Evolutionary conservation across 1,284 basidiomycete genomes (phyloP), one percentile per base, ranked within the genome.

Genomic region (Earliella scabrosa): DNA sequence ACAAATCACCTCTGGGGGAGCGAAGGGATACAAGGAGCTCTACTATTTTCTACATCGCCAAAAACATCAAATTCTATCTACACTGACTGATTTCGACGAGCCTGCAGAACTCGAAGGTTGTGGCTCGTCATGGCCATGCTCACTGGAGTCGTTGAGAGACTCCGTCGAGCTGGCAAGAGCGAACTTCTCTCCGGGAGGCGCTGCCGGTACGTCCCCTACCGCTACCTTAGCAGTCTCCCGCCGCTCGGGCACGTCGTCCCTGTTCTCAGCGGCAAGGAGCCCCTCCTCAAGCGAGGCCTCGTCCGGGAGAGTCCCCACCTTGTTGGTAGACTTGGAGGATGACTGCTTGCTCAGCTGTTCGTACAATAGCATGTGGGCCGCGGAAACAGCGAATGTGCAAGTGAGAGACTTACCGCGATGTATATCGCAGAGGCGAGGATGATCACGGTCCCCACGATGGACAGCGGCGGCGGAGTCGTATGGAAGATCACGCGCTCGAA

Each of bases 401-500:
- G 29, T 29, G 18, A 18, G 44, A 71, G 14, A 41, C 79, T 60
- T 65, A 87, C 84, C 16, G 78, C 84, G 48, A 86, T 78, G 60
- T 82, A 88, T 11, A 84, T 65, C 6, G 86, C 86, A 16, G 80
- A 79, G 0, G 75, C 66, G 38, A 87, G 68, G 53, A 88, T 88
- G 51, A 87, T 77, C 11, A 75, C 50, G 1, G 81, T 83, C 2
- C 86, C 86, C 7, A 81, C 59, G 3, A 83, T 65, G 0, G 84
- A 86, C 8, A 85, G 69, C 21, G 71, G 54, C 0, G 82, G 78
- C 0, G 85, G 84, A 11, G 68, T 66, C 1, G 75, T 74, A 54
- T 82, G 73, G 70, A 88, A 87, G 66, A 86, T 82, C 13, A 85
- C 72, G 3, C 77, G 74, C 66, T 88, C 84, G n/a, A 86, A 74